Base-by-base conservation (phyloP, 2,329 filamentous ascomycete genomes). In the Trichoderma atroviride region DNA sequence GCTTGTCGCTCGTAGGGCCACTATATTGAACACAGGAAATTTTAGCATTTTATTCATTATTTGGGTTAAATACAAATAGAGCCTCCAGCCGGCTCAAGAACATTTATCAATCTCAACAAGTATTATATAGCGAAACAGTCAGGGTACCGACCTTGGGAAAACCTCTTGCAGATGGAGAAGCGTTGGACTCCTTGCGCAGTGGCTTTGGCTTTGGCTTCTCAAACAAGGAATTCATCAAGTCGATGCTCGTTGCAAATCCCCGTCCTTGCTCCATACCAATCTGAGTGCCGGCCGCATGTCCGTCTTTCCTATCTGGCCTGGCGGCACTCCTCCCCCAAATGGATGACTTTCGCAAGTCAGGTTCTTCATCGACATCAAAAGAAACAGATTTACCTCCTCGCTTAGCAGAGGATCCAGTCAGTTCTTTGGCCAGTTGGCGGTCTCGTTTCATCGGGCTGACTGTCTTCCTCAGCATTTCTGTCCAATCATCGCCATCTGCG, bases 201-300 rank as follows among this genome's bases (percentile, higher is more conserved):
- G 84, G 85, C 82, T 87, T 89, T 72, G 89, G 86, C 80, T 91
- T 89, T 72, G 89, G 86, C 80, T 91, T 88, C 78, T 92, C 91
- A 80, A 96, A 97, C 68, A 97, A 84, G 59, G 93, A 97, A 78
- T 97, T 95, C 93, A 97, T 97, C 78, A 97, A 84, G 83, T 97
- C 96, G 81, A 98, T 97, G 76, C 92, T 94, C 24, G 92, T 97
- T 24, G 89, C 87, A 79, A 97, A 95, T 0, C 91, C 90, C 72
- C 88, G 88, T 66, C 86, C 84, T 74, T 88, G 85, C 50, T 81
- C 79, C 74, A 77, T 73, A 37, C 75, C 76, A 68, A 78, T 68
- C 68, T 82, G 76, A 53, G 74, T 75, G 71, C 74, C 76, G 56
- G 76, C 75, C 24, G 74, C 73, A 58, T 76, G 71, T 52, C 73